Conservation (phyloP, 1,284 basidiomycete species). For the Cryptococcus sp. region DNA sequence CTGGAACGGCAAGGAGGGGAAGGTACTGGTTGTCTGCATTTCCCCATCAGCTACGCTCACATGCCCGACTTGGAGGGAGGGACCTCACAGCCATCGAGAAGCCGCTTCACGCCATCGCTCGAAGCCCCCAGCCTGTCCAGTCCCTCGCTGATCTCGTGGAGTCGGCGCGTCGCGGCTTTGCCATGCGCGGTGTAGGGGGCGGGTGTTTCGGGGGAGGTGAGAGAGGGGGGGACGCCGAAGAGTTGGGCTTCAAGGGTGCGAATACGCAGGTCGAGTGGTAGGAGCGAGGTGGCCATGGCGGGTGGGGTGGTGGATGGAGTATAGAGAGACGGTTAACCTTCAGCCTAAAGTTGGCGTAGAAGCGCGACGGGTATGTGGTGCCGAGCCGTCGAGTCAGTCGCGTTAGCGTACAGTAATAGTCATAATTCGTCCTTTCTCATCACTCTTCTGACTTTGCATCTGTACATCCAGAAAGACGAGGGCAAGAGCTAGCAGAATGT, state of each 20-base stretch:
- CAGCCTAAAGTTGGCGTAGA: no score
- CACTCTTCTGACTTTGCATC: no score
- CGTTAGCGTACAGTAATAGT: no score
- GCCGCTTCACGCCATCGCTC: conserved; percentile 35
- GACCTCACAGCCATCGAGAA: conserved; percentile 37
- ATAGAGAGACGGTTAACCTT: not conserved
- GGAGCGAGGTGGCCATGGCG: not conserved
- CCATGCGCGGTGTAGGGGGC: not conserved
- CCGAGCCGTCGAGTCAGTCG: no score
- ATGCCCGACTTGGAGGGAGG: not conserved
- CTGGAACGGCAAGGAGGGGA: conserved; percentile 25
- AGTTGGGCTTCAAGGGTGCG: conserved; percentile 39
- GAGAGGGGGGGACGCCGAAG: conserved; percentile 22
- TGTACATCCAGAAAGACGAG: not conserved
- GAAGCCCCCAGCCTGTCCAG: conserved; percentile 24
- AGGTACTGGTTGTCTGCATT: conserved; percentile 33
- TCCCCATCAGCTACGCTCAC: not conserved
- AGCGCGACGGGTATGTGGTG: no score
- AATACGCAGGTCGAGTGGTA: conserved; percentile 41
- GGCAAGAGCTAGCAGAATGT: not conserved
- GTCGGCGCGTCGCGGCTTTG: conserved; percentile 16
- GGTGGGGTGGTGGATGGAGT: not conserved
- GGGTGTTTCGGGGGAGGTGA: not conserved
- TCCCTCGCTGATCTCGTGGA: conserved; percentile 19
- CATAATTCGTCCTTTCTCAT: no score